phyloP scores from a whole-genome alignment of 257 asterid genomes.

The Nicotiana attenuata region DNA sequence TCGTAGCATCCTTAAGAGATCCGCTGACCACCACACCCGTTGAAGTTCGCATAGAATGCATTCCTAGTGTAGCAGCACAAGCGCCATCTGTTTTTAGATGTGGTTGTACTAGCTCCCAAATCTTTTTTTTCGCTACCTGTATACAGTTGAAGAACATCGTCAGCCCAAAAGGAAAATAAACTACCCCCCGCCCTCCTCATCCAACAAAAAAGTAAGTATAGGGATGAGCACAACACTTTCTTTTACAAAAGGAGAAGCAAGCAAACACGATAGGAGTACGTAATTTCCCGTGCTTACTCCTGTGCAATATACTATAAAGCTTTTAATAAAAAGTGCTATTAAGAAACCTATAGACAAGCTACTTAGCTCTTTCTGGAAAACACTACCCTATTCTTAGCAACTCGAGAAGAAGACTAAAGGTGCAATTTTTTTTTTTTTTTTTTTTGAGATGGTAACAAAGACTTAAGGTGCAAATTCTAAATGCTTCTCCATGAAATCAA shows the following conservation, averaged over 20 bases:
- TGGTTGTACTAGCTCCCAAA: constrained; percentile 89
- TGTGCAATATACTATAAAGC: background rate
- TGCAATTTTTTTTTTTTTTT: background rate
- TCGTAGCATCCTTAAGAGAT: constrained; percentile 67
- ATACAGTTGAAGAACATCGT: background rate
- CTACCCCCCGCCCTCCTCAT: background rate
- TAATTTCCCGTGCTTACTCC: background rate
- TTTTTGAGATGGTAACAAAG: no score
- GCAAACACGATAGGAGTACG: background rate
- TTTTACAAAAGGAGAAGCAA: background rate
- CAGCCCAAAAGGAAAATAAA: background rate
- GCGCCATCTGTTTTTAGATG: constrained; percentile 66
- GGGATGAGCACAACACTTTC: background rate
- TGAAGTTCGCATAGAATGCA: constrained; percentile 56
- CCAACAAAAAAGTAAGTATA: background rate
- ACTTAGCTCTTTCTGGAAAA: background rate
- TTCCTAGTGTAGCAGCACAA: constrained; percentile 48
- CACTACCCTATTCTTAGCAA: background rate
- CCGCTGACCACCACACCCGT: constrained; percentile 45
- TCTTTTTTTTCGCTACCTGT: constrained; percentile 93
- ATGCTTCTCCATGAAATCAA: background rate
- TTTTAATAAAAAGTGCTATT: background rate
- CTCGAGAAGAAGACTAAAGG: background rate
- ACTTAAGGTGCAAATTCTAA: background rate
- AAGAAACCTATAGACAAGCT: background rate